phyloP scores from a whole-genome alignment of 2,329 filamentous ascomycete species.

The Thelonectria rubi region DNA sequence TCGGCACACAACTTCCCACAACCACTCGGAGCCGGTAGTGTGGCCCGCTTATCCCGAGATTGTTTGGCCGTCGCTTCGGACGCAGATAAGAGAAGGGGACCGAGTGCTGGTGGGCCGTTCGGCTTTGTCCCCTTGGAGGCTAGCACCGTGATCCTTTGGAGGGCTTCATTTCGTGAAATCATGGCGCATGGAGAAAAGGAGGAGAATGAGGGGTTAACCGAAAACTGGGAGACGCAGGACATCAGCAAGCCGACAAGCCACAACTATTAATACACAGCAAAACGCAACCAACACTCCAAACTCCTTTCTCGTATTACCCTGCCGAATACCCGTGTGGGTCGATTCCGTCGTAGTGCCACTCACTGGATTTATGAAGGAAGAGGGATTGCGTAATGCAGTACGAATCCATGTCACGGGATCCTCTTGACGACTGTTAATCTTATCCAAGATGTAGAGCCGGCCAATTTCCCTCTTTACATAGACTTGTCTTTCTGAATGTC shows the following conservation, averaged over 20 bases:
- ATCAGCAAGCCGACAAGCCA: too few species aligned
- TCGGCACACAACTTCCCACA: too few species aligned
- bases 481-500: neutral
- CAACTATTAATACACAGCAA: too few species aligned
- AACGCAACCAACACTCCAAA: neutral
- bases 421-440: neutral
- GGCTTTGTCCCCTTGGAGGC: neutral
- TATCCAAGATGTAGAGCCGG: neutral
- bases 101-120: neutral
- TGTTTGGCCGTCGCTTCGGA: too few species aligned
- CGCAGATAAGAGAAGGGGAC: neutral
- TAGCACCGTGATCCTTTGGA: neutral
- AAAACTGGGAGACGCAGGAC: too few species aligned
- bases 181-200: too few species aligned
- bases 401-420: slow-evolving; percentile 21
- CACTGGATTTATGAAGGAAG: neutral
- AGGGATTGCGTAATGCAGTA: slow-evolving; percentile 35
- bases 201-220: too few species aligned
- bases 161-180: neutral
- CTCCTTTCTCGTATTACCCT: neutral
- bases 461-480: neutral
- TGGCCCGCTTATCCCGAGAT: too few species aligned
- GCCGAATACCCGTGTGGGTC: neutral
- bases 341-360: neutral
- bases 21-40: too few species aligned